Evolutionary conservation across 1,284 basidiomycete species (phyloP).

Genomic region (Apiotrichum sp.): DNA sequence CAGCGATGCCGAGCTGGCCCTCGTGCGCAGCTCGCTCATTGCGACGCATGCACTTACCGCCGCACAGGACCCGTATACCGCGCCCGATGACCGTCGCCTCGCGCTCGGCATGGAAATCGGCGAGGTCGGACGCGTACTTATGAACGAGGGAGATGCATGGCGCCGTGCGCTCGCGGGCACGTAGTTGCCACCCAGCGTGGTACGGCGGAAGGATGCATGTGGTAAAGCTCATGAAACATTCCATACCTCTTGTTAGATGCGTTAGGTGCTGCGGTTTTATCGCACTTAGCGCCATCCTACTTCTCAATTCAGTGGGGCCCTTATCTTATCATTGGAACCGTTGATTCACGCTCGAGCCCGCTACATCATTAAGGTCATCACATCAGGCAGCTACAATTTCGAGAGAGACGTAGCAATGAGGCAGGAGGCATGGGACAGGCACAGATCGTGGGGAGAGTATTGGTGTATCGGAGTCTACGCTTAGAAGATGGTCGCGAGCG

Average conservation of each 20-base stretch:
- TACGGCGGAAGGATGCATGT: no score
- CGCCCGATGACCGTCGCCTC: slow-evolving; percentile 38
- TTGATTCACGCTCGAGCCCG: no score
- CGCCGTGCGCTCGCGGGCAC: slow-evolving; percentile 40
- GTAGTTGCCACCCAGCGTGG: background rate
- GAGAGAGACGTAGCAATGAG: background rate
- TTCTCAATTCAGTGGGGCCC: no score
- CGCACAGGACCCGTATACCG: slow-evolving; percentile 28
- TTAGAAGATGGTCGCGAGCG: slow-evolving; percentile 48
- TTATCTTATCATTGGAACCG: no score
- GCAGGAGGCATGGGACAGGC: no score
- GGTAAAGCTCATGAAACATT: no score
- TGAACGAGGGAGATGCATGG: slow-evolving; percentile 47
- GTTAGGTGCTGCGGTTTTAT: no score
- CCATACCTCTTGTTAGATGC: no score
- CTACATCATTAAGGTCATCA: slow-evolving; percentile 4
- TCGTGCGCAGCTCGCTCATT: slow-evolving; percentile 36
- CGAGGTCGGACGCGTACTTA: slow-evolving; percentile 46
- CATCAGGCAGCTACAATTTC: slow-evolving; percentile 1
- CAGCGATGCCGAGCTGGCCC: slow-evolving; percentile 35
- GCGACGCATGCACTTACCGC: slow-evolving; percentile 41
- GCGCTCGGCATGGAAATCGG: slow-evolving; percentile 47
- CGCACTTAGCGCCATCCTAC: no score
- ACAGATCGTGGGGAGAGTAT: no score
- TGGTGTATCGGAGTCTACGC: slow-evolving; percentile 36